A percentile compares a stretch with the other conserved stretches of the same genome.
These are phyloP conservation scores for Termitomyces bulborhizus DNA, from an alignment of 768 basidiomycete genomes.

Conservation along the genomic window DNA sequence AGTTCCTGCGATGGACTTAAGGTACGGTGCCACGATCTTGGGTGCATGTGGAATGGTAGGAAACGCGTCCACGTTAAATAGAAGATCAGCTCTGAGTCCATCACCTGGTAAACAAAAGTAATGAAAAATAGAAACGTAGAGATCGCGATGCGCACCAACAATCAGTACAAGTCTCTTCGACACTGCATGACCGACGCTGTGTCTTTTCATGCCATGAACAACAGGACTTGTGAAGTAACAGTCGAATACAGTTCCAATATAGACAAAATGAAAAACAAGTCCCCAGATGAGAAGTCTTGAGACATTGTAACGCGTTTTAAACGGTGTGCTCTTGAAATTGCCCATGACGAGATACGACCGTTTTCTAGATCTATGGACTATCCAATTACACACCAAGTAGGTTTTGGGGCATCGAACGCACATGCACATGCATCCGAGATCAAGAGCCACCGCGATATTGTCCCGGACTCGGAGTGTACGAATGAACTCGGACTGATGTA, in stretches of 20 bases:
- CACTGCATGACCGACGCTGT: slow-evolving; percentile 37
- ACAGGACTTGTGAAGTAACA: slow-evolving; percentile 87
- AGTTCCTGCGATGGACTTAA: slow-evolving; percentile 58
- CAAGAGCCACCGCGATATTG: neutral
- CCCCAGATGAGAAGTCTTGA: slow-evolving; percentile 53
- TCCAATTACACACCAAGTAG: neutral
- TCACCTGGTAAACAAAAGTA: slow-evolving; percentile 45
- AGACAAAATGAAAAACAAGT: slow-evolving; percentile 68
- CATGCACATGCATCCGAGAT: slow-evolving; percentile 4
- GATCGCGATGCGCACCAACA: slow-evolving; percentile 44
- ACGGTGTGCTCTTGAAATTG: neutral
- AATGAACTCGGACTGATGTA: too few species aligned
- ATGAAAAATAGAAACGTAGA: neutral
- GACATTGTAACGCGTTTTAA: slow-evolving; percentile 28
- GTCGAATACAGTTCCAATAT: slow-evolving; percentile 72
- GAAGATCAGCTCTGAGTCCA: slow-evolving; percentile 76
- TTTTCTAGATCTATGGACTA: neutral
- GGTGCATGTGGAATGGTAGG: slow-evolving; percentile 43
- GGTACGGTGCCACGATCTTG: slow-evolving; percentile 63
- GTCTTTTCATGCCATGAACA: slow-evolving; percentile 67
- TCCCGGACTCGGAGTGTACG: too few species aligned
- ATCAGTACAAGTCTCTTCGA: slow-evolving; percentile 77
- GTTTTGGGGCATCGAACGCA: neutral
- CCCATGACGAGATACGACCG: slow-evolving; percentile 4
- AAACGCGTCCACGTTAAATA: slow-evolving; percentile 63